phyloP scores from a whole-genome alignment of 73 alveolate genomes.

The Tetrahymena malaccensis region DNA sequence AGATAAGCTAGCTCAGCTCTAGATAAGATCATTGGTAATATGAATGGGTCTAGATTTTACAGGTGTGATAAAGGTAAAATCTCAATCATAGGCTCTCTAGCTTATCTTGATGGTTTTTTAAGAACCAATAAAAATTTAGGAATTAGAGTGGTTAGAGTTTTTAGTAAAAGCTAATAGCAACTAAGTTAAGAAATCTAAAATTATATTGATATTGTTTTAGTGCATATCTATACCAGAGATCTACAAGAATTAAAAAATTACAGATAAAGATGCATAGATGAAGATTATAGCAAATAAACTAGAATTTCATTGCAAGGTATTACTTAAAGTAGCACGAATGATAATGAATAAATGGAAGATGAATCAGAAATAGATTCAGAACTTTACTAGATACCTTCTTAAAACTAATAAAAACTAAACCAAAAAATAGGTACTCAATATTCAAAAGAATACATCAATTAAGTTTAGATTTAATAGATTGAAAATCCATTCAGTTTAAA shows the following conservation, averaged over 20 bases:
- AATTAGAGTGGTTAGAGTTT: neutral
- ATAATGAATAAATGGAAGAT: neutral
- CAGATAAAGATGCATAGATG: neutral
- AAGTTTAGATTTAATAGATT: too few relatives aligned
- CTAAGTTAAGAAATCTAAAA: neutral
- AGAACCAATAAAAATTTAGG: neutral
- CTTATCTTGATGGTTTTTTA: neutral
- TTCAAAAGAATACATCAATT: too few relatives aligned
- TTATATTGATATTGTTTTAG: neutral
- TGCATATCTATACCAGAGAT: neutral
- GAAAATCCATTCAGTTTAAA: neutral
- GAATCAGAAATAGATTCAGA: neutral
- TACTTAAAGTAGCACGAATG: neutral
- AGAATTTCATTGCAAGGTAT: too few relatives aligned
- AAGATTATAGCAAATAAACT: neutral
- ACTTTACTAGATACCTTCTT: neutral
- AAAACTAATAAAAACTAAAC: neutral
- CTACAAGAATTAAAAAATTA: neutral
- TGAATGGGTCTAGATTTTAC: neutral
- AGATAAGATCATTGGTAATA: neutral
- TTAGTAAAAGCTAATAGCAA: neutral
- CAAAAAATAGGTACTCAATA: too few relatives aligned
- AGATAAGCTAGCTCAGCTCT: neutral
- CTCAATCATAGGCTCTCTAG: neutral
- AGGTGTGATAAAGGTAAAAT: neutral